A percentile compares a stretch with the other conserved stretches of the same genome.
These are phyloP conservation scores for Aspergillus phoenicis DNA, from an alignment of 2,329 filamentous ascomycete genomes.

Conservation along the genomic window DNA sequence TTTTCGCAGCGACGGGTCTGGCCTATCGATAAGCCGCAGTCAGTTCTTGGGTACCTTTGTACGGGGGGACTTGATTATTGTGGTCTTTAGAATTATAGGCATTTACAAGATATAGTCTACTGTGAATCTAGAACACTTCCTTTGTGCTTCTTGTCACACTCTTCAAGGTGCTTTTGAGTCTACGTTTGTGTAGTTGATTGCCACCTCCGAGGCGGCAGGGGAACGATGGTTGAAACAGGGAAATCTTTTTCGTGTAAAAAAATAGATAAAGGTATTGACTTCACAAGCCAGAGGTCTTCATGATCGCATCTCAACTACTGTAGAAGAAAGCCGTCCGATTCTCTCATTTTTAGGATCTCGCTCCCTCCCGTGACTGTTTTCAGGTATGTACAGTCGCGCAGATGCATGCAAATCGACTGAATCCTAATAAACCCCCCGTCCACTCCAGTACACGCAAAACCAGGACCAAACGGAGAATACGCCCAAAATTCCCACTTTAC, in stretches of 20 bases:
- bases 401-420: conserved; percentile 46
- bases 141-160: neutral
- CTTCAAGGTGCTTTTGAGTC: neutral
- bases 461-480: conserved; percentile 44
- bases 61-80: neutral
- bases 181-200: neutral
- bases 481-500: conserved; percentile 65
- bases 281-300: conserved; percentile 36
- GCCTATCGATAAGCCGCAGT: conserved; percentile 39
- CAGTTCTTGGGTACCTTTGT: neutral
- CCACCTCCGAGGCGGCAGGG: neutral
- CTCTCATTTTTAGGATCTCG: conserved; percentile 40
- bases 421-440: conserved; percentile 45
- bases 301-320: conserved; percentile 48
- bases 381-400: conserved; percentile 45
- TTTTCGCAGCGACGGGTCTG: conserved; percentile 24
- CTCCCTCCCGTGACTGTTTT: conserved; percentile 42
- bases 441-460: conserved; percentile 45
- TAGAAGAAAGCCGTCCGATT: conserved; percentile 44
- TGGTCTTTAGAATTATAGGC: neutral
- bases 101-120: no score
- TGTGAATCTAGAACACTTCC: no score
- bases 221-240: conserved; percentile 12
- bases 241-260: conserved; percentile 26
- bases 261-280: conserved; percentile 29